Conservation (phyloP, 73 alveolate genomes). For the Blepharisma stoltei region DNA sequence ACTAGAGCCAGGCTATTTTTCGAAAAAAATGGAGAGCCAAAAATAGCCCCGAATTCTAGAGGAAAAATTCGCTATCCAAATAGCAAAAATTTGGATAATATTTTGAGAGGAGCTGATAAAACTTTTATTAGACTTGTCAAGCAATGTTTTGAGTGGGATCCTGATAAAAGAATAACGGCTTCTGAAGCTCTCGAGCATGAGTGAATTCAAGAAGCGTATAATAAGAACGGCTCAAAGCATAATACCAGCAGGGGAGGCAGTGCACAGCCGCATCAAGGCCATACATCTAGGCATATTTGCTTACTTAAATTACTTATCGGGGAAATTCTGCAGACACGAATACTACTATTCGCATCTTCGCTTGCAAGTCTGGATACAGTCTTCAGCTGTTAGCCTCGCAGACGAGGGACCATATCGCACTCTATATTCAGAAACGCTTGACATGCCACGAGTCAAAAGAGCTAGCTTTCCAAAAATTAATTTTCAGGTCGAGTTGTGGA, state of each 20-base stretch:
- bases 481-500: no score
- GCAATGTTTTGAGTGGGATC: conserved; percentile 89
- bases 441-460: no score
- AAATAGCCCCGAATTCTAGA: conserved; percentile 62
- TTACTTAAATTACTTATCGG: no score
- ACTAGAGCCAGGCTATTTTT: conserved; percentile 57
- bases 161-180: conserved; percentile 82
- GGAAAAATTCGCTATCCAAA: conserved; percentile 72
- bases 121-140: conserved; percentile 67
- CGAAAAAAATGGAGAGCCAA: conserved; percentile 60
- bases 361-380: no score
- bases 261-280: conserved; percentile 30
- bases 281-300: conserved; percentile 15
- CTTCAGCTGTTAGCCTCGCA: no score
- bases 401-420: no score
- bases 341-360: no score
- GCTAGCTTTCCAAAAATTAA: no score
- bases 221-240: conserved; percentile 9
- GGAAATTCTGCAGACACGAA: no score
- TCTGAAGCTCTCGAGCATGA: conserved; percentile 84
- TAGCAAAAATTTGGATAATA: conserved; percentile 50
- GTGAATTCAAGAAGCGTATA: conserved; percentile 60
- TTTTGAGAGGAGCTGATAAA: conserved; percentile 68
- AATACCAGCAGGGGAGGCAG: conserved; percentile 32
- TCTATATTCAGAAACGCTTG: no score